Percentiles rank a stretch among this genome's conserved stretches.
phyloP scores from a whole-genome alignment of 108 stramenopile species.

The Halocafeteria seosinensis region DNA sequence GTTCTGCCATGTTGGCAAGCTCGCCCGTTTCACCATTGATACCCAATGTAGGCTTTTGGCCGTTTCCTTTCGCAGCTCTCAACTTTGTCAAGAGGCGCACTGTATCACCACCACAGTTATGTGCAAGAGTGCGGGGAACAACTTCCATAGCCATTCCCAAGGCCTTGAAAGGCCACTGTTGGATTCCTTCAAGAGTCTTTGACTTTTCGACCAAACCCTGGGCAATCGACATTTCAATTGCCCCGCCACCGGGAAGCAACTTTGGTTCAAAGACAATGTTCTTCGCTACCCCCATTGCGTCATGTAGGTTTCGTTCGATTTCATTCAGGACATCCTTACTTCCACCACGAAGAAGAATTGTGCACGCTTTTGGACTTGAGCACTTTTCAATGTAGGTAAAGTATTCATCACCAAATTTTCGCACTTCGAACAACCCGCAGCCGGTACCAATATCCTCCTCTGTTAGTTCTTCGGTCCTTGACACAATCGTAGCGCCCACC shows the following conservation, averaged over 20 bases:
- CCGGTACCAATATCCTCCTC: conserved; percentile 89
- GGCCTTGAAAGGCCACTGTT: conserved; percentile 83
- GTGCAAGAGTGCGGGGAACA: conserved; percentile 90
- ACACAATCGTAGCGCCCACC: conserved; percentile 87
- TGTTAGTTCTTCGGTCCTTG: conserved; percentile 89
- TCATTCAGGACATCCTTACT: conserved; percentile 98
- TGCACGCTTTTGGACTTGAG: conserved; percentile 93
- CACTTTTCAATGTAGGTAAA: conserved; percentile 94
- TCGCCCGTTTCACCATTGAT: conserved; percentile 83
- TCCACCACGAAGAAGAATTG: conserved; percentile 86
- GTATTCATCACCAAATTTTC: conserved; percentile 80
- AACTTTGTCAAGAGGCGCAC: conserved; percentile 87
- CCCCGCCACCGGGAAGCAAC: conserved; percentile 93
- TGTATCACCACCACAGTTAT: conserved; percentile 95
- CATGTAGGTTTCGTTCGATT: conserved; percentile 90
- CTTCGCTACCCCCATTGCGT: conserved; percentile 98
- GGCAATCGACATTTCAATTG: conserved; percentile 94
- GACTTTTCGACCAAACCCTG: conserved; percentile 55
- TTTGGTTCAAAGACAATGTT: conserved; percentile 94
- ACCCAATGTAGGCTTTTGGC: conserved; percentile 60
- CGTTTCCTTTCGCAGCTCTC: conserved; percentile 75
- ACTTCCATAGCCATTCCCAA: conserved; percentile 95
- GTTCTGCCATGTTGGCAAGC: conserved; percentile 79
- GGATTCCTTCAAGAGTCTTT: conserved; percentile 30
- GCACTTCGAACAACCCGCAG: conserved; percentile 97